Base-by-base conservation (phyloP, 73 alveolate genomes). In the Paramecium octaurelia region DNA sequence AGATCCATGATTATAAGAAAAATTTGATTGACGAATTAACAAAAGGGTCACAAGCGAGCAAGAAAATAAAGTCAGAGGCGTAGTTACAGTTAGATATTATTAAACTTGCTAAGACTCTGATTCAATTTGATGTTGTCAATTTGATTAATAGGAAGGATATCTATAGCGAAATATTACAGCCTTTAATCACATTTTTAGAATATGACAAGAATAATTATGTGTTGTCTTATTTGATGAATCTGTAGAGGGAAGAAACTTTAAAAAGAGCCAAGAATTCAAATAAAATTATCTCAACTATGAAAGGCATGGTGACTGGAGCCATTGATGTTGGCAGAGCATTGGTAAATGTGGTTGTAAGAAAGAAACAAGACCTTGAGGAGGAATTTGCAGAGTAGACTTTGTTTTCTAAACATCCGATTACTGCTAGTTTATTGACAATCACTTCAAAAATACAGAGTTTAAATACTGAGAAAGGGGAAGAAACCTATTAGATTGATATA, bases 301-400 rank as follows among this genome's bases (percentile, higher is more conserved):
- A 71, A 40, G 69, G 69, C 5, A 71, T 89, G 57, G 94, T 83
- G 8, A 48, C 86, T 11, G 91, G 92, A 12, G 94, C 92, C 23
- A 89, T 70, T 11, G 94, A 89, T 34, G 57, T 89, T 14, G 94
- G 92, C 23, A 64, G 94, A 27, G 71, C 71, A 18, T 36, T 89
- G 20, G 94, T 83, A 8, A 77, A 77, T 59, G 76, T 71, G 9
- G 91, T 69, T 43, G 60, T 35, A 40, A 38, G 43, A 5, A 89
- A 70, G 71, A 89, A 70, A 3, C 43, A 83, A 40, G 91, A 34
- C 27, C 75, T 83, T 9, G 88, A 73, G 12, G 94, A 89, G 76
- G 94, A 89, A 73, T 70, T 58, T 71, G 94, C 86, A 21, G 70
- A 89, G 34, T 77, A 89, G 77, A 89, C 89, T 24, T 54, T 89